Base-by-base conservation (phyloP, 306 rosid species). In the Quercus rubra region DNA sequence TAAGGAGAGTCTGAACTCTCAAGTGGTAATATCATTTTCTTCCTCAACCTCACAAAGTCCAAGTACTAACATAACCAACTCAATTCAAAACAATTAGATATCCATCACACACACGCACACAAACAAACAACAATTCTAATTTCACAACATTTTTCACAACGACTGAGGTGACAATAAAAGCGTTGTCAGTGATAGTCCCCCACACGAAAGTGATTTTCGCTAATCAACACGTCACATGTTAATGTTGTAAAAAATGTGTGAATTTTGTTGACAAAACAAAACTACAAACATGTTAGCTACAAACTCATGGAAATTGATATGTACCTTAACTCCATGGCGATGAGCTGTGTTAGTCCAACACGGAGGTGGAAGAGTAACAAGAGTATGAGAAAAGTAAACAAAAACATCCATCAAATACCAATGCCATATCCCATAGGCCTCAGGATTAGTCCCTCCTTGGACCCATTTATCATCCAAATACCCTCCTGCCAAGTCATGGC, bases 401-500 rank as follows among this genome's bases (percentile, higher is more conserved):
- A 95, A 95, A 17, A 93, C 79, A 81, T 95, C 98, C 23, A 95
- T 93, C 88, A 95, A 85, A 84, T 90, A 81, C 99, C 99, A 95
- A 72, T 95, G 94, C 93, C 98, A 91, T 41, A 95, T 83, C 1
- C 90, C 78, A 87, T 85, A 95, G n/a, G 99, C 97, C 74, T 90
- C 79, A 3, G 89, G 77, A 41, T 91, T 91, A 35, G 84, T 78
- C 55, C 99, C 99, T 62, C 99, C 99, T 73, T 95, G 99, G 43
- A 91, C 79, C 98, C 98, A 95, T 85, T 83, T 91, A 64, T 95
- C 99, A 77, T 93, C 94, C 8, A 9, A 77, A 75, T 95, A 95
- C 58, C 99, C 98, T 6, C 97, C 99, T 6, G 80, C 85, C 99
- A 95, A 84, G 46, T 95, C 98, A 86, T 92, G 99, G 77, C 96